phyloP scores from a whole-genome alignment of 495 filamentous ascomycete species.

The Choiromyces venosus region DNA sequence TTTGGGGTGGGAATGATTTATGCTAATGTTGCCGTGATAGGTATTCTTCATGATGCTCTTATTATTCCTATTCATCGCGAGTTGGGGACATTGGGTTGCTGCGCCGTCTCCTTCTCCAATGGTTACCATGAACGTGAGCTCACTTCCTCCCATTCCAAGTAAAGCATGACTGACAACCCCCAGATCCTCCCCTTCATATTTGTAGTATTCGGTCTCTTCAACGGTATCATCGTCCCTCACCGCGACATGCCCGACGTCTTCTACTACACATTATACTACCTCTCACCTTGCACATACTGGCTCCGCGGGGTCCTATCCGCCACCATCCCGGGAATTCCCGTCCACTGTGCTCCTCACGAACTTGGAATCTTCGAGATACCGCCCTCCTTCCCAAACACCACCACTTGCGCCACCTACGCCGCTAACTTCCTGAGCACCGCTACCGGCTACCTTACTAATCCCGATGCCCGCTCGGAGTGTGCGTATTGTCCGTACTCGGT shows the following conservation, averaged over 20 bases:
- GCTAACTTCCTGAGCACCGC: conserved; percentile 50
- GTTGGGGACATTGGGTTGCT: conserved; percentile 80
- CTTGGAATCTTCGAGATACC: conserved; percentile 61
- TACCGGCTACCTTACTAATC: conserved; percentile 45
- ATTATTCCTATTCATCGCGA: conserved; percentile 71
- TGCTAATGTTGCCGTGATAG: conserved; percentile 48
- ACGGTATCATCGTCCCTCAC: conserved; percentile 65
- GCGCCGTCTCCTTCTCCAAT: conserved; percentile 75
- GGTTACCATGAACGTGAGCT: conserved; percentile 65
- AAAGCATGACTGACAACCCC: conserved; percentile 37
- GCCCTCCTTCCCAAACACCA: conserved; percentile 57
- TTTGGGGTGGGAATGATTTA: neutral
- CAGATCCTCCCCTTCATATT: conserved; percentile 62
- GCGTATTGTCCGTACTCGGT: conserved; percentile 66
- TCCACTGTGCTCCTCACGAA: conserved; percentile 50
- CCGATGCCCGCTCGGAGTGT: conserved; percentile 49
- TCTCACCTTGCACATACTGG: conserved; percentile 67
- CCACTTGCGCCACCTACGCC: conserved; percentile 46
- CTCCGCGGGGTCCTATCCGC: conserved; percentile 66
- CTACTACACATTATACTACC: conserved; percentile 73
- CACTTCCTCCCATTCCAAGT: conserved; percentile 25
- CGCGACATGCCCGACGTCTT: conserved; percentile 61
- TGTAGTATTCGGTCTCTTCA: conserved; percentile 69
- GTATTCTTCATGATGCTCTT: conserved; percentile 77
- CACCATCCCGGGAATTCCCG: conserved; percentile 51